Evolutionary conservation across 1,284 basidiomycete species (phyloP), one percentile per base, ranked within the genome.

Genomic region (Anthracocystis setariae): DNA sequence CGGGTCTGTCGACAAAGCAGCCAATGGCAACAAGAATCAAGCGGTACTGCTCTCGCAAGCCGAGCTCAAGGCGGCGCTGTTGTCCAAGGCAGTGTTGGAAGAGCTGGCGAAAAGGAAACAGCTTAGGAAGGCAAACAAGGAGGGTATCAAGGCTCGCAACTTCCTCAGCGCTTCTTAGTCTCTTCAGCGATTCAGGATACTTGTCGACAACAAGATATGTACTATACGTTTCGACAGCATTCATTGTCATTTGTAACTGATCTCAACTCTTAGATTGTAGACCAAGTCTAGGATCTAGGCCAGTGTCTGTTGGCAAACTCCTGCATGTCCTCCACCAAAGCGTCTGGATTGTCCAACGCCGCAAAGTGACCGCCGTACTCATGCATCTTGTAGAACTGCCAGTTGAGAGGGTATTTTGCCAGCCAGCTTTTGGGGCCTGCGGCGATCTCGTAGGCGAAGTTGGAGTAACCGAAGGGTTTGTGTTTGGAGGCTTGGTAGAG

Each of bases 61-160:
- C 8, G 49, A 60, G 29, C 40, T 52, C 40, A 39, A 39, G 18
- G 57, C 48, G 3, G 29, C 33, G 2, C 15, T 45, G 42, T 20
- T 61, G 8, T 47, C 48, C 0, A 56, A 70, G 44, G 68, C 66
- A 2, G 54, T 50, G n/a, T 15, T 46, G 12, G 74, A 59, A n/a
- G 71, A 78, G 15, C 51, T 59, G 40, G 61, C 45, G 25, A 63
- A 53, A 21, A 73, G 67, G 17, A 73, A 68, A 39, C 38, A 43
- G 21, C 52, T 80, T 8, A 69, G 78, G 33, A 79, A 64, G 59
- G 59, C 56, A 5, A 79, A 74, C 42, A 71, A 77, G 52, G 76
- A 71, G 9, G 50, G 63, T 7, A 80, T 80, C 60, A 80, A 80
- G 66, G 73, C 77, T 25, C 65, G 66, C 13, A 80, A 80, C 69